Conservation (phyloP, 352 stramenopile species). For the Paralagenidium karlingii region DNA sequence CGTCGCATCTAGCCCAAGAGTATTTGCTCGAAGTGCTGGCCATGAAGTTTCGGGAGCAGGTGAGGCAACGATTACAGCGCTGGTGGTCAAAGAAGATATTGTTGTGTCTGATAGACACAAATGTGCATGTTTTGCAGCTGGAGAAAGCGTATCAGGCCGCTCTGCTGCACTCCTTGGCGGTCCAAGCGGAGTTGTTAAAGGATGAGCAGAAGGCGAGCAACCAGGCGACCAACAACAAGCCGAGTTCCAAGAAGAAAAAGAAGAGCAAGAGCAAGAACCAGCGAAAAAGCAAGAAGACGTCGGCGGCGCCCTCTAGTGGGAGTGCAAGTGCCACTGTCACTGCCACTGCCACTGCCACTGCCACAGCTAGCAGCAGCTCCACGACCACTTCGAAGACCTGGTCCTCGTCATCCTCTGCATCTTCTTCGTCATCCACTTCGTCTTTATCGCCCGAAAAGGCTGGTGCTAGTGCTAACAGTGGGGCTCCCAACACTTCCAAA, state of each 20-base stretch:
- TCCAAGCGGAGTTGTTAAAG: constrained; percentile 57
- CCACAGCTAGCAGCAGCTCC: neutral
- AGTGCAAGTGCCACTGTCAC: neutral
- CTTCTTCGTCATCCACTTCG: no score
- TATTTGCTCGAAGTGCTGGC: constrained; percentile 66
- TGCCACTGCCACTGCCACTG: no score
- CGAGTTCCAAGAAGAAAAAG: constrained; percentile 58
- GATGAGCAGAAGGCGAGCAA: constrained; percentile 48
- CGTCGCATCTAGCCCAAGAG: constrained; percentile 59
- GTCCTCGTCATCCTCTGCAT: neutral
- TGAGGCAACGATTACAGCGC: constrained; percentile 3
- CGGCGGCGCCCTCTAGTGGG: neutral
- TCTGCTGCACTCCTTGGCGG: constrained; percentile 56
- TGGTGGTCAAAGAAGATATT: neutral
- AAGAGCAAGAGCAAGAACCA: constrained; percentile 71
- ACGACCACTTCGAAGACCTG: neutral
- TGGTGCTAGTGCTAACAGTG: no score
- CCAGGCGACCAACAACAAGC: constrained; percentile 14
- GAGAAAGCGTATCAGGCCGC: constrained; percentile 67
- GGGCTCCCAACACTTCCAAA: no score
- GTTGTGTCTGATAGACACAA: neutral
- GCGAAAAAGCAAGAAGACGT: constrained; percentile 28
- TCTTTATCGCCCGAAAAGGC: no score
- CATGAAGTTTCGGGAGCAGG: constrained; percentile 72
- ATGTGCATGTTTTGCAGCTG: constrained; percentile 15